Conservation (phyloP, 257 asterid genomes). For the Verbena officinalis region DNA sequence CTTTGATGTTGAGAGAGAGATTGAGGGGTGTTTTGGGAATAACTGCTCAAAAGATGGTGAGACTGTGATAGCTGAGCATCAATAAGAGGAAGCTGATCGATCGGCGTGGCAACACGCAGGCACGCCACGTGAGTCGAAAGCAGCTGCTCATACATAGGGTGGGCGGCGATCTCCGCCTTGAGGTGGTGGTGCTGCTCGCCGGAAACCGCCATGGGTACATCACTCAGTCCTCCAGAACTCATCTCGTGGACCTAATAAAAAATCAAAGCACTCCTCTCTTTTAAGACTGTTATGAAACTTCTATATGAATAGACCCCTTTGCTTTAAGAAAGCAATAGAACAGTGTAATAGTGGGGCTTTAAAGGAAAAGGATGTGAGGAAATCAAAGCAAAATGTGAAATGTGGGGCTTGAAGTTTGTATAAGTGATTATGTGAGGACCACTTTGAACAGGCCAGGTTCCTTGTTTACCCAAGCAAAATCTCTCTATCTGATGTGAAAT, state of each 20-base stretch:
- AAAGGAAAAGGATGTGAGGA: conserved; percentile 17
- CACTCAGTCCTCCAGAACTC: conserved; percentile 38
- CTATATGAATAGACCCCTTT: neutral
- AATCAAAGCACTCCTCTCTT: neutral
- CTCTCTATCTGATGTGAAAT: conserved; percentile 21
- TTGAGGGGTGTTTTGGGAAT: conserved; percentile 50
- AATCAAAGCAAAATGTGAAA: conserved; percentile 24
- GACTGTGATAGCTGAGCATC: conserved; percentile 90
- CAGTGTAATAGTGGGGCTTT: neutral
- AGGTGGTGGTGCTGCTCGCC: conserved; percentile 50
- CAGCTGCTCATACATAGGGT: conserved; percentile 88
- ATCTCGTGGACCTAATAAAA: neutral
- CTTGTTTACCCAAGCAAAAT: conserved; percentile 5
- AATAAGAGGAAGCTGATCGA: conserved; percentile 83
- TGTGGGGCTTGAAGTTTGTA: conserved; percentile 4
- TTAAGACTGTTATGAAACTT: neutral
- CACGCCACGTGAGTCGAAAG: conserved; percentile 93
- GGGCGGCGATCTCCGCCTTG: conserved; percentile 85
- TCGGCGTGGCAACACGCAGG: conserved; percentile 97
- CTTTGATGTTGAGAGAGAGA: conserved; percentile 60
- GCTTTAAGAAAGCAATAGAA: conserved; percentile 4
- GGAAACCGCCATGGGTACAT: conserved; percentile 24
- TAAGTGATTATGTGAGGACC: conserved; percentile 47
- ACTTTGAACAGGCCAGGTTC: conserved; percentile 31
- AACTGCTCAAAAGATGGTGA: conserved; percentile 65